Evolutionary conservation across 306 rosid genomes (phyloP).

Genomic region (Cotoneaster glaucophyllus): DNA sequence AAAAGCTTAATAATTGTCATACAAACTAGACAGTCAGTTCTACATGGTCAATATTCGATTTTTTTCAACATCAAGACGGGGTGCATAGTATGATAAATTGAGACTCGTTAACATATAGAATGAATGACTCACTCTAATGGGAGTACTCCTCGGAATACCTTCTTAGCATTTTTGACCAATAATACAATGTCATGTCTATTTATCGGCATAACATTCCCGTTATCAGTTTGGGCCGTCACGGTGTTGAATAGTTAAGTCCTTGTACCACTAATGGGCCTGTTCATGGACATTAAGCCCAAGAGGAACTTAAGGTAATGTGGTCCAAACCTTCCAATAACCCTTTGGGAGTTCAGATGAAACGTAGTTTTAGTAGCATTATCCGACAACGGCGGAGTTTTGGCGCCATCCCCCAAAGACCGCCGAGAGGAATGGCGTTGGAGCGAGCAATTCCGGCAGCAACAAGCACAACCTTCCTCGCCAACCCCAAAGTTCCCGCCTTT

Average conservation of each 20-base stretch:
- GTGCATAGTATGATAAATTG: background rate
- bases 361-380: background rate
- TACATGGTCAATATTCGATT: background rate
- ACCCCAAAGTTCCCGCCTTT: slow-evolving; percentile 1
- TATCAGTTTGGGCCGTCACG: background rate
- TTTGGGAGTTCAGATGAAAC: background rate
- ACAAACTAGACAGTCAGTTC: background rate
- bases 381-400: background rate
- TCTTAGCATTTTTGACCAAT: no score
- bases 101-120: background rate
- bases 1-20: background rate
- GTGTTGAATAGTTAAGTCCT: no score
- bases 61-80: background rate
- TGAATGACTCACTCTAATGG: background rate
- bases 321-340: background rate
- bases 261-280: background rate
- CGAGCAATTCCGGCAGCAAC: slow-evolving; percentile 20
- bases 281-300: background rate
- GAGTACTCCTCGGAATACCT: background rate
- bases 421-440: slow-evolving; percentile 32
- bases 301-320: background rate
- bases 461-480: slow-evolving; percentile 14
- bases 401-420: background rate
- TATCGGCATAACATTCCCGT: background rate
- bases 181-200: no score